Evolutionary conservation across 176 grass and related monocot species (phyloP), one percentile per base, ranked within the genome.

Genomic region (Musa beccarii): DNA sequence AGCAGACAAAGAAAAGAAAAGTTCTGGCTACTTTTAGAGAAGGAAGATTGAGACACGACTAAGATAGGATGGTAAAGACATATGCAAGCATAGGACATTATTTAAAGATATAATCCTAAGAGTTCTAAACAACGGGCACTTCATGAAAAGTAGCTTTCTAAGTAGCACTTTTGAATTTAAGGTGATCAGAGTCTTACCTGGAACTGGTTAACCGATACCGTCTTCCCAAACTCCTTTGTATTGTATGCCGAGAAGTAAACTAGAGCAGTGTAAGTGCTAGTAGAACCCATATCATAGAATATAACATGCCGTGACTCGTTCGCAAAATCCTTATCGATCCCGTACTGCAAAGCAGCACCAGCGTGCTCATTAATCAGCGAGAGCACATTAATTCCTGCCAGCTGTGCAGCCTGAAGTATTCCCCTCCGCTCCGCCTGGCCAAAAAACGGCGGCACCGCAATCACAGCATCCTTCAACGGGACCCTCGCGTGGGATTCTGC

Each of bases 331-430:
- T 95, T 99, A 86, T 99, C 96, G 24, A 99, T 99, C 49, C 91
- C 96, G 73, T 99, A 99, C 80, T 99, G 96, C 85, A 99, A 83
- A 71, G 96, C 89, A 3, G 96, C 91, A 8, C 96, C 96, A 0
- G 96, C 96, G 80, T 99, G 96, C 81, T 99, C 96, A 71, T 92
- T 95, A 66, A 99, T 81, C 52, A 99, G 89, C n/a, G 91, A 79
- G 2, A 99, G 84, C 53, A 99, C 91, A 67, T 89, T 99, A 73
- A 95, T 84, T 16, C 91, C 91, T 8, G 83, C 96, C 11, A 99
- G 85, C 82, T 99, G 91, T 24, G 91, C 96, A 0, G 96, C 96
- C 81, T 89, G 91, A 71, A 81, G 84, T 49, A 99, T 34, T 19
- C 86, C 89, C 73, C 85, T 84, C 84, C 96, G 87, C 77, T 99